Evolutionary conservation across 148 eudicot genomes (phyloP), one percentile per base, ranked within the genome.

Genomic region (Selenicereus undatus): DNA sequence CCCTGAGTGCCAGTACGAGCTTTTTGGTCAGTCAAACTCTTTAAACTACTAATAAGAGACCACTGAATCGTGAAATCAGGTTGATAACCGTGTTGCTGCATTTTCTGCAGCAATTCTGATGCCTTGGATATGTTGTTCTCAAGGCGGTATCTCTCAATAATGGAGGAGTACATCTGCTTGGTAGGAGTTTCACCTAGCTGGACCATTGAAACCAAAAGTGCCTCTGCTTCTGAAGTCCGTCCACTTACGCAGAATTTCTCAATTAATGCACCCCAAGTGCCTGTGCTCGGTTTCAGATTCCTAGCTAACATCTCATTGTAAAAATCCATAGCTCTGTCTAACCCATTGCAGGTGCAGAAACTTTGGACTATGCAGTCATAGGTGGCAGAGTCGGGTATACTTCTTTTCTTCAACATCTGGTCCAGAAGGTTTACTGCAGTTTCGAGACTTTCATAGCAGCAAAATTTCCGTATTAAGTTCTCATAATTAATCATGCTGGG

Each of bases 11-110:
- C 24, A 43, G 79, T 72, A 35, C 76, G 58, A 56, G 85, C 83
- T 76, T 85, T 84, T 79, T 73, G 86, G 24, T 87, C 84, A 75
- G 39, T 82, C 58, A 78, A 80, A 79, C 80, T 73, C 80, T 88
- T 87, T 73, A 94, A 87, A 73, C 88, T 86, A 84, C 98, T 90
- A 68, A 94, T 90, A 30, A 94, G 81, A 72, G 93, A 94, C 98
- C 98, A 94, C 35, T 94, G 98, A 48, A 89, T 92, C 36, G 80
- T 85, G 74, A 94, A 94, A 78, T 94, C 95, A 17, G 97, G 98
- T 78, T 88, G 88, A 77, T 91, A 87, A 70, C 98, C 98, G 79
- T 84, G 83, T 71, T 83, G 81, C 83, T 92, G 97, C 98, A 94
- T 94, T 52, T 14, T 70, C 35, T 77, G 78, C 82, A 94, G 30